Evolutionary conservation across 208 protist species (phyloP).

Genomic region (Leishmania guyanensis): DNA sequence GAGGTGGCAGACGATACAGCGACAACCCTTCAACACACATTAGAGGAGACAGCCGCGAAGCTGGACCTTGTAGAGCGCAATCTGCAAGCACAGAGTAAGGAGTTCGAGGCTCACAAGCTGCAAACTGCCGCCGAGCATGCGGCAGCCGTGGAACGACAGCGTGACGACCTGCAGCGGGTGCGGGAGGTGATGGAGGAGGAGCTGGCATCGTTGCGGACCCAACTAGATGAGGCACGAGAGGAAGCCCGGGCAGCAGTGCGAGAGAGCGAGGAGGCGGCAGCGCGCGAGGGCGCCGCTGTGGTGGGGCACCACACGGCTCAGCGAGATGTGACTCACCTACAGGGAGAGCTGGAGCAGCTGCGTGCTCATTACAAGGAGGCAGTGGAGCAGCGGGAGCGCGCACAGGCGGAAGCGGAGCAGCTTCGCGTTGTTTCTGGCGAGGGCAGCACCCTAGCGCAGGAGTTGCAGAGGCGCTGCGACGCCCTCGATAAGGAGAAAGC

Average conservation of each 20-base stretch:
- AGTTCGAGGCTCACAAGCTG: slow-evolving; percentile 18
- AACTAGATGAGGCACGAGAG: slow-evolving; percentile 46
- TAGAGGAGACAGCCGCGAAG: slow-evolving; percentile 31
- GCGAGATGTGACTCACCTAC: slow-evolving; percentile 31
- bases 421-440: slow-evolving; percentile 25
- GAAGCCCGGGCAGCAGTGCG: slow-evolving; percentile 34
- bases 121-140: slow-evolving; percentile 18
- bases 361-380: slow-evolving; percentile 32
- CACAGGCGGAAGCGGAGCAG: slow-evolving; percentile 38
- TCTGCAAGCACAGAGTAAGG: slow-evolving; percentile 3
- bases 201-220: slow-evolving; percentile 29
- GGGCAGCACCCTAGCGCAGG: slow-evolving; percentile 29
- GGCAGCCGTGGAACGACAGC: slow-evolving; percentile 29
- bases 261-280: slow-evolving; percentile 42
- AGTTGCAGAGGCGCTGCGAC: slow-evolving; percentile 28
- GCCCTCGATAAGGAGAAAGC: slow-evolving; percentile 34
- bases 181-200: slow-evolving; percentile 54
- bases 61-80: slow-evolving; percentile 24
- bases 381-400: slow-evolving; percentile 30
- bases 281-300: slow-evolving; percentile 34
- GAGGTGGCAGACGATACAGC: slow-evolving; percentile 22
- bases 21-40: slow-evolving; percentile 23
- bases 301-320: slow-evolving; percentile 33
- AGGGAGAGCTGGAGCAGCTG: slow-evolving; percentile 31
- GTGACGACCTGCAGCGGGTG: slow-evolving; percentile 41